These are phyloP conservation scores for Penicilliopsis zonata DNA, from an alignment of 495 filamentous ascomycete genomes.

Conservation along the genomic window DNA sequence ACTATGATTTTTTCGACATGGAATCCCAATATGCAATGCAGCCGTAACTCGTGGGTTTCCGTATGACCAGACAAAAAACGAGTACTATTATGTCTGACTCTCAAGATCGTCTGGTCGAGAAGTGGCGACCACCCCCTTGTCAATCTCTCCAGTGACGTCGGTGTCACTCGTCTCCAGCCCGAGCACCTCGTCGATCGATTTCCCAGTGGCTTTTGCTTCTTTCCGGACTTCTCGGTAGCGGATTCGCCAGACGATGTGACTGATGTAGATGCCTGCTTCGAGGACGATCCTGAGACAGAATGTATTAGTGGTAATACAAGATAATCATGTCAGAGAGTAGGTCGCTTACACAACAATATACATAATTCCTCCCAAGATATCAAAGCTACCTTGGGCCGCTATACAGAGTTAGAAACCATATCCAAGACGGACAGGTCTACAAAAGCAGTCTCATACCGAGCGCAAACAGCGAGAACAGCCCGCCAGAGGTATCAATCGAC, in stretches of 20 bases:
- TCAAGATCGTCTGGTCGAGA: constrained; percentile 1
- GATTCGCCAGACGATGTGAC: constrained; percentile 55
- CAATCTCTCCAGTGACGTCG: neutral
- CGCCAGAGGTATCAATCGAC: constrained; percentile 56
- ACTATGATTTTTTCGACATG: too few relatives aligned
- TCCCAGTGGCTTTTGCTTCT: constrained; percentile 42
- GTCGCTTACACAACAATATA: constrained; percentile 52
- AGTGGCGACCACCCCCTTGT: neutral
- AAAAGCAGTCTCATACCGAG: constrained; percentile 33
- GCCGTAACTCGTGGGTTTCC: too few relatives aligned
- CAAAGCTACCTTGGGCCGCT: constrained; percentile 59
- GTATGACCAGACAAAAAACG: too few relatives aligned
- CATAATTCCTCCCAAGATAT: constrained; percentile 54
- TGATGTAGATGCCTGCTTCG: constrained; percentile 57
- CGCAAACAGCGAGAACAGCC: constrained; percentile 64
- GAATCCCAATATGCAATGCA: too few relatives aligned
- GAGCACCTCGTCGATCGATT: constrained; percentile 54
- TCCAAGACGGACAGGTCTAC: neutral
- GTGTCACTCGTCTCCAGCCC: constrained; percentile 10
- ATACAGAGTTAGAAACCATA: constrained; percentile 2
- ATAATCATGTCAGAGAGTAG: neutral
- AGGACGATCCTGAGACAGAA: constrained; percentile 39
- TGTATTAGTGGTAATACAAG: constrained; percentile 1
- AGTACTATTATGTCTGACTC: constrained; percentile 1
- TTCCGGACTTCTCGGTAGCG: constrained; percentile 47